Percentiles rank a stretch among this genome's conserved stretches.
These are phyloP conservation scores for Globisporangium irregulare DNA, from an alignment of 352 stramenopile genomes.

Conservation along the genomic window DNA sequence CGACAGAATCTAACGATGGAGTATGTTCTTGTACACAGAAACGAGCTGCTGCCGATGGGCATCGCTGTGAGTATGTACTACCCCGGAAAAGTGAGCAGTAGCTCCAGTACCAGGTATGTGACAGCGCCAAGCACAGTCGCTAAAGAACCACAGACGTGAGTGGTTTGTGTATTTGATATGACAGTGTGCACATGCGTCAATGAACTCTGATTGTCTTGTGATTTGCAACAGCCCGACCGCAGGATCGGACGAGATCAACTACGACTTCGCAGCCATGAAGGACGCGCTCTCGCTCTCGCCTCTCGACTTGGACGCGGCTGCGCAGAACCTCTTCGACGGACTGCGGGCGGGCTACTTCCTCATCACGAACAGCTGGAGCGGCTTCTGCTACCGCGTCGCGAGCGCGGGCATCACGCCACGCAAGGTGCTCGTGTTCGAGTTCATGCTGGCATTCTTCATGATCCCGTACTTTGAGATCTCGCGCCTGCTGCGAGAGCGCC, in stretches of 20 bases:
- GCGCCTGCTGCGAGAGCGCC: constrained; percentile 2
- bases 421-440: constrained; percentile 8
- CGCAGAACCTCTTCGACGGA: constrained; percentile 12
- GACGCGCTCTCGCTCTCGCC: background rate
- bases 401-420: constrained; percentile 14
- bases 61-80: constrained; percentile 21
- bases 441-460: constrained; percentile 6
- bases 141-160: background rate
- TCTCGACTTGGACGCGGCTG: background rate
- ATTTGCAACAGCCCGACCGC: background rate
- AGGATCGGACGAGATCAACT: constrained; percentile 1
- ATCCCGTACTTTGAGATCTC: constrained; percentile 13
- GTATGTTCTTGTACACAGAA: background rate
- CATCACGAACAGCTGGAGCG: constrained; percentile 14
- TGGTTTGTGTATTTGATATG: background rate
- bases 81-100: constrained; percentile 1
- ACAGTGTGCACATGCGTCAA: background rate
- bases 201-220: background rate
- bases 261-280: constrained; percentile 7
- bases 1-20: background rate
- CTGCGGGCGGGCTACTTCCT: constrained; percentile 9
- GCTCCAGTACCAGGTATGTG: background rate
- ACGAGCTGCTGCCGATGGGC: constrained; percentile 6
- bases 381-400: constrained; percentile 10
- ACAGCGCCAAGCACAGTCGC: background rate